Evolutionary conservation across 1,139 yeast species (phyloP).

Genomic region (Suhomyces coccinellae): DNA sequence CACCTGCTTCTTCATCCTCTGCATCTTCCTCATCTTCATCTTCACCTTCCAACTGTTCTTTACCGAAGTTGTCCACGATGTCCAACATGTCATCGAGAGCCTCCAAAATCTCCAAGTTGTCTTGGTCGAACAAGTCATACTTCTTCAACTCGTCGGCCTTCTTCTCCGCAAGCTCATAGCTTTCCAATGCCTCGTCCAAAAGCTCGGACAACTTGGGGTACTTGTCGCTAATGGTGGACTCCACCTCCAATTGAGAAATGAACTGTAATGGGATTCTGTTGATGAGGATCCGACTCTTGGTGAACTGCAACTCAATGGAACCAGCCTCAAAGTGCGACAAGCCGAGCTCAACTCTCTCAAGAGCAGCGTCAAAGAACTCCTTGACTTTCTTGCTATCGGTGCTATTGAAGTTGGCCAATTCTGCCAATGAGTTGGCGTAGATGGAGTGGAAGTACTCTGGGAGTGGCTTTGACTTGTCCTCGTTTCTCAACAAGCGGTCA

Average conservation of each 20-base stretch:
- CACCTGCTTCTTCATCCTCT: conserved; percentile 31
- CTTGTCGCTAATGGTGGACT: conserved; percentile 29
- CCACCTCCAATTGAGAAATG: conserved; percentile 49
- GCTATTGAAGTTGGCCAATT: conserved; percentile 58
- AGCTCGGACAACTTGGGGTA: conserved; percentile 34
- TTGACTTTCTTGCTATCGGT: conserved; percentile 39
- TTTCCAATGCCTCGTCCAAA: conserved; percentile 43
- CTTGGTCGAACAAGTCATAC: conserved; percentile 34
- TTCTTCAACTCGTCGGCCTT: conserved; percentile 28
- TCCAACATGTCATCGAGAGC: conserved; percentile 66
- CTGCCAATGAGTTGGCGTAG: conserved; percentile 72
- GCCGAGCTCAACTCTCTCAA: conserved; percentile 70
- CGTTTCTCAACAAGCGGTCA: conserved; percentile 68
- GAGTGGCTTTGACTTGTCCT: conserved; percentile 28
- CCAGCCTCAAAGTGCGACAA: conserved; percentile 49
- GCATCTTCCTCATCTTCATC: conserved; percentile 34
- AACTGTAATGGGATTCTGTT: conserved; percentile 59
- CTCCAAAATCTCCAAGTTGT: conserved; percentile 51
- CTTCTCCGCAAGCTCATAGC: conserved; percentile 48
- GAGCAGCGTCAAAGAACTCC: conserved; percentile 65
- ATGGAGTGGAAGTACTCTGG: conserved; percentile 68
- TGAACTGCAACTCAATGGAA: conserved; percentile 48
- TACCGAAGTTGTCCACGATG: conserved; percentile 64
- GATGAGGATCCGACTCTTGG: conserved; percentile 55
- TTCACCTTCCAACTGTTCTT: conserved; percentile 46